Evolutionary conservation across 352 stramenopile genomes (phyloP), one percentile per base, ranked within the genome.

Genomic region (Pythium sp.): DNA sequence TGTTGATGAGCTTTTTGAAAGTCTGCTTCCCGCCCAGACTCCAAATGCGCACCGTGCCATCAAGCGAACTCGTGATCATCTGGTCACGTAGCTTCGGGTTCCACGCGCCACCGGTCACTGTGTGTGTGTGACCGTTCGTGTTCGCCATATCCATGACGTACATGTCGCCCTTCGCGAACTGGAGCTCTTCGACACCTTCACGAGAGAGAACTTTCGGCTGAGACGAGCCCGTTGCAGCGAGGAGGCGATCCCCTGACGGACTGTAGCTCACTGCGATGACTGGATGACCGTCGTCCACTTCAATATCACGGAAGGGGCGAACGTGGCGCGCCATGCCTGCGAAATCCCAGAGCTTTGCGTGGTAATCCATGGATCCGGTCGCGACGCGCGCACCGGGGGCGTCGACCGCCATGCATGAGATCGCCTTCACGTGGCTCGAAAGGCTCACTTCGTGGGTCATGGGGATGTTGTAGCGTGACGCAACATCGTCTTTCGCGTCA

Each of bases 281-380:
- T 7, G 86, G 82, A 53, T 95, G 83, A 26, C 88, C 88, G 32
- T 94, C 88, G 20, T 95, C 86, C 7, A 89, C 83, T 62, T 95
- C 88, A 9, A 90, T 74, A 57, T 92, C 84, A 34, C 87, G 82
- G 64, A 95, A 95, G 12, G 87, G 82, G 60, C 83, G 81, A 12
- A 95, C 84, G 30, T 92, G 79, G 26, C 86, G 83, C 38, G 81
- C 86, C 88, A 95, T 95, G 43, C 88, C 88, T 3, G 86, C 88
- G 30, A 95, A 95, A 70, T 95, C 88, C 88, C 88, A 95, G 56
- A 95, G 70, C 69, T 95, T 95, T 0, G 90, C 79, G 56, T 92
- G 80, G 67, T 95, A 94, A 66, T 95, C 87, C 73, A 92, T 92
- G 0, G 86, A 92, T 1, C 87, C 87, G 1, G 87, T 95, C 0